Percentiles rank a stretch among this genome's conserved stretches.
phyloP scores from a whole-genome alignment of 805 yeast species.

The Starmerella gropengiesseri region DNA sequence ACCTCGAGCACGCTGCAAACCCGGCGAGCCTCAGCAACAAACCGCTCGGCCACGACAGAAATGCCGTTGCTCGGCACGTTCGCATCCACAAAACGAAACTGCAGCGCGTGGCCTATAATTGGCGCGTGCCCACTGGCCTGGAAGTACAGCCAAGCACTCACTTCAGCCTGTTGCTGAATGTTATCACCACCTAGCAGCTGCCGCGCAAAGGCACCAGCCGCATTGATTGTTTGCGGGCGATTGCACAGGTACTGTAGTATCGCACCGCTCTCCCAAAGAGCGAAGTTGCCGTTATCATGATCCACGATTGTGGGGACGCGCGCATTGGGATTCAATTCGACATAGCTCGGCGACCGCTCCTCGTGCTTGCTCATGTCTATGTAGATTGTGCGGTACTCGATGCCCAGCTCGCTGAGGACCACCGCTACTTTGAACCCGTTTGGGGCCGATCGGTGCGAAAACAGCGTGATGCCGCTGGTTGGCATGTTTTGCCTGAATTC shows the following conservation, averaged over 20 bases:
- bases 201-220: constrained; percentile 36
- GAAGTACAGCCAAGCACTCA: constrained; percentile 81
- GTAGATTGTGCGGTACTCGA: constrained; percentile 68
- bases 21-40: constrained; percentile 82
- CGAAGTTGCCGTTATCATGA: constrained; percentile 65
- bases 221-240: constrained; percentile 25
- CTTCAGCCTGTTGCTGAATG: constrained; percentile 69
- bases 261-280: constrained; percentile 94
- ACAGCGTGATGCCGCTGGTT: constrained; percentile 69
- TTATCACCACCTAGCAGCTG: constrained; percentile 65
- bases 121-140: constrained; percentile 97
- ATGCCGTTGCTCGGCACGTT: constrained; percentile 58
- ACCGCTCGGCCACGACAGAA: constrained; percentile 71
- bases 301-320: constrained; percentile 91
- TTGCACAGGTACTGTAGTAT: constrained; percentile 73
- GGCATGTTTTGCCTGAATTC: constrained; percentile 70
- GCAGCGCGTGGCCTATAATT: constrained; percentile 96
- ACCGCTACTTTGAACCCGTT: constrained; percentile 95
- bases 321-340: constrained; percentile 90
- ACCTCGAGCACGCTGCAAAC: constrained; percentile 90
- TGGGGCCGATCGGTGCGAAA: constrained; percentile 81
- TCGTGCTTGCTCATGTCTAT: constrained; percentile 80
- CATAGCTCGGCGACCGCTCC: constrained; percentile 87
- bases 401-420: constrained; percentile 69
- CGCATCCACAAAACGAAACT: constrained; percentile 75